Base-by-base conservation (phyloP, 2,329 filamentous ascomycete species). In the Volutella citrinella region DNA sequence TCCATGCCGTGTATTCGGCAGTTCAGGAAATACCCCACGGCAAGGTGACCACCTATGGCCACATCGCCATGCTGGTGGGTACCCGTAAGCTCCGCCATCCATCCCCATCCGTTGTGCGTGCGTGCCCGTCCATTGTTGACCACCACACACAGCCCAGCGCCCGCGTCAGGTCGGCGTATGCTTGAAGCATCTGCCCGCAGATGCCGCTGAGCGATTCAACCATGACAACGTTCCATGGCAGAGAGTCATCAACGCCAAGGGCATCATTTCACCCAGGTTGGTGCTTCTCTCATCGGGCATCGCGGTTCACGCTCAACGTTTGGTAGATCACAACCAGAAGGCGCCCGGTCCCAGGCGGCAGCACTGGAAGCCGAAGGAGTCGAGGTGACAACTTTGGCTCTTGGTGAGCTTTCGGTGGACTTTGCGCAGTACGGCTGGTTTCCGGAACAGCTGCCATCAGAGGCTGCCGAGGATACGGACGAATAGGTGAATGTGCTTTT, bases 211-310 rank as follows among this genome's bases (percentile, higher is more conserved):
- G 35, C 70, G 63, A 37, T 94, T 84, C 65, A 83, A 95, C 59
- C 70, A 75, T 39, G 70, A 68, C 16, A 96, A 84, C 46, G 91
- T 97, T 5, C 91, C 91, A 0, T 97, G 91, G 91, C 91, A 97
- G 68, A 73, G 93, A 38, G 87, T 97, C 40, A 84, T 97, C 57
- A 95, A 91, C 60, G 69, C 87, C 11, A 91, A 86, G 62, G 90
- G 91, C 15, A 70, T 79, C 39, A 94, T 97, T 48, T 95, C 89
- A 27, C 85, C 85, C 7, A 78, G 90, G 87, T 91, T 30, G 14
- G 46, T 32, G 5, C 21, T 19, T 11, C 10, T 19, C 16, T 6
- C 9, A n/a, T 6, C 12, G 5, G 11, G 8, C 21, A 10, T 8
- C 7, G 1, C 15, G 6, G 10, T 7, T 19, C 4, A 1, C 9